Evolutionary conservation across 805 yeast genomes (phyloP), one percentile per base, ranked within the genome.

Genomic region (Teunomyces kruisii): DNA sequence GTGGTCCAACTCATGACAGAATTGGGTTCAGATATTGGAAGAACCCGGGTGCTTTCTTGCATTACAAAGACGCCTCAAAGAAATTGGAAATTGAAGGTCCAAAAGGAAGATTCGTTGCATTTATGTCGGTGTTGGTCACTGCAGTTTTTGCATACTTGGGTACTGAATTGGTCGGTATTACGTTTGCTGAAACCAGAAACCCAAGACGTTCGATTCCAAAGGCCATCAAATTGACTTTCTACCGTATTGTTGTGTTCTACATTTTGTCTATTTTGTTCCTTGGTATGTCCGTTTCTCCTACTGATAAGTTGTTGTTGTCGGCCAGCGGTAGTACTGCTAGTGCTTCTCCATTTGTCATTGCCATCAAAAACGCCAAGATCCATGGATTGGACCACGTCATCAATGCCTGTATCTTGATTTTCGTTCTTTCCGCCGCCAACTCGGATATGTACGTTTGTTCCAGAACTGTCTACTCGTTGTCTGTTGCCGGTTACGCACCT

Each of bases 291-390:
- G 91, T 85, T 45, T 76, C 87, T 30, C 78, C 78, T 47, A 72
- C 71, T 50, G 83, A 81, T 58, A 74, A 76, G 32, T 53, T 64
- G 39, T 70, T 85, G 49, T 64, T 78, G 53, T 58, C 63, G 44
- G 81, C 82, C 12, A 74, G 80, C 13, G 75, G 80, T 41, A 71
- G 72, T 35, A 68, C 74, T 33, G 89, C 91, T 2, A 76, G 84
- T 32, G 90, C 92, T 15, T 85, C 94, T 12, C 96, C 96, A 32
- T 88, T 87, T 57, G 91, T 87, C 43, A 83, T 87, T 57, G 96
- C 96, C 39, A 83, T 88, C 57, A 77, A 77, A 50, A 78, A 76
- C 53, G 86, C 89, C 13, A 64, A 74, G 14, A 86, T 88, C 50
- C 56, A 61, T 7, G 91, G 80, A 0, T 68, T 88, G 50, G 90